Evolutionary conservation across 1,284 basidiomycete genomes (phyloP), one percentile per base, ranked within the genome.

Genomic region (Cystobasidium sp.): DNA sequence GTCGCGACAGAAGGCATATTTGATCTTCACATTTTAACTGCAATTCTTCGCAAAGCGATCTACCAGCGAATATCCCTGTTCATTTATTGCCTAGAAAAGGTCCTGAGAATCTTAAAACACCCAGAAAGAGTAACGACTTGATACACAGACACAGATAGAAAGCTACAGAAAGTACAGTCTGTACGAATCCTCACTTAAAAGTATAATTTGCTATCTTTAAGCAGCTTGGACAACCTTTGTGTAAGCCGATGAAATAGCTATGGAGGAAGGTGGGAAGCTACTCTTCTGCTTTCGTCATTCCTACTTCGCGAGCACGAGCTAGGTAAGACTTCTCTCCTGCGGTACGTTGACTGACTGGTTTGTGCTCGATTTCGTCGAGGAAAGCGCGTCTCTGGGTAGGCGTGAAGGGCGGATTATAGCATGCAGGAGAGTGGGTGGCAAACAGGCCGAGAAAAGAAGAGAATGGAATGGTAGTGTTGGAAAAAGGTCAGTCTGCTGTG

Each of bases 381-480:
- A 71, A 71, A 55, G 69, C 69, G 39, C 56, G 56, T 49, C 69
- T 59, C 69, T 71, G 44, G 9, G n/a, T 37, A 9, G 39, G 41
- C 16, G 6, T 51, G 16, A 16, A 51, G 22, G 8, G 46, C 20
- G 18, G 31, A 59, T 37, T 37, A 7, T 18, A 59, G 7, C 14
- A 39, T 16, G 31, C 14, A 31, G 56, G 24, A 31, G 24, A 39
- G 24, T 7, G 24, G 24, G 12, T 46, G 62, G 9, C 47, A 64
- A 14, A 49, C 43, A 24, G 8, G 62, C 6, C 22, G 62, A 20
- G n/a, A n/a, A n/a, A n/a, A n/a, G n/a, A n/a, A n/a, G n/a, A n/a
- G n/a, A n/a, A n/a, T n/a, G n/a, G n/a, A n/a, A 31, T 31, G 31
- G 31, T 31, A 31, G 31, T n/a, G n/a, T n/a, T n/a, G 31, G 31